A percentile compares a stretch with the other conserved stretches of the same genome.
These are phyloP conservation scores for Panaeolus cyanescens DNA, from an alignment of 768 basidiomycete genomes.

Conservation along the genomic window DNA sequence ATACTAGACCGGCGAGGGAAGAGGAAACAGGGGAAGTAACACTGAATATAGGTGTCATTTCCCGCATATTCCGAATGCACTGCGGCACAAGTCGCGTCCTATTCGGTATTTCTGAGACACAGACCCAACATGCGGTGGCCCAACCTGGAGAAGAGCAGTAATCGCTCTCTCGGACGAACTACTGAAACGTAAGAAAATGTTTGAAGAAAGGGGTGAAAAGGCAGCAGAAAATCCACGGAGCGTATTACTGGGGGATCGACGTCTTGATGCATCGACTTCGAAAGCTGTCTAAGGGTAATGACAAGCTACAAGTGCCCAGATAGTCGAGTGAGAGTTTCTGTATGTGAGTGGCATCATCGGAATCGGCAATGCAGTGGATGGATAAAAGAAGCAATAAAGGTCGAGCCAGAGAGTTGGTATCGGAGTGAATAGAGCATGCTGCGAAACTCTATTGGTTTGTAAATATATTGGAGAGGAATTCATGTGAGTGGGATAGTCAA, in stretches of 20 bases:
- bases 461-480: constrained; percentile 8
- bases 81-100: constrained; percentile 3
- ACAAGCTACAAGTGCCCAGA: background rate
- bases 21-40: background rate
- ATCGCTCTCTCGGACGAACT: background rate
- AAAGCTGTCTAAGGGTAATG: background rate
- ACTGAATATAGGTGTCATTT: constrained; percentile 3
- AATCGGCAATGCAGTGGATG: constrained; percentile 13
- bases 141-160: background rate
- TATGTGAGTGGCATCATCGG: background rate
- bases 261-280: background rate
- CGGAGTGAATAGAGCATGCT: constrained; percentile 19
- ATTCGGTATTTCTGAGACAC: constrained; percentile 3
- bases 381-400: constrained; percentile 13
- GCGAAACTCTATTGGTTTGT: constrained; percentile 17
- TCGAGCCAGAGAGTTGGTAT: constrained; percentile 16
- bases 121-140: background rate
- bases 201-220: background rate
- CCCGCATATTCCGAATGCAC: constrained; percentile 1
- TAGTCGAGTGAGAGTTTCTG: background rate
- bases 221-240: background rate
- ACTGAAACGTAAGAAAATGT: background rate
- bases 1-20: background rate
- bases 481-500: constrained; percentile 7
- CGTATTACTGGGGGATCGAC: background rate